A percentile compares a stretch with the other conserved stretches of the same genome.
Conservation (phyloP, 345 rosid species). For the Nephelium lappaceum region DNA sequence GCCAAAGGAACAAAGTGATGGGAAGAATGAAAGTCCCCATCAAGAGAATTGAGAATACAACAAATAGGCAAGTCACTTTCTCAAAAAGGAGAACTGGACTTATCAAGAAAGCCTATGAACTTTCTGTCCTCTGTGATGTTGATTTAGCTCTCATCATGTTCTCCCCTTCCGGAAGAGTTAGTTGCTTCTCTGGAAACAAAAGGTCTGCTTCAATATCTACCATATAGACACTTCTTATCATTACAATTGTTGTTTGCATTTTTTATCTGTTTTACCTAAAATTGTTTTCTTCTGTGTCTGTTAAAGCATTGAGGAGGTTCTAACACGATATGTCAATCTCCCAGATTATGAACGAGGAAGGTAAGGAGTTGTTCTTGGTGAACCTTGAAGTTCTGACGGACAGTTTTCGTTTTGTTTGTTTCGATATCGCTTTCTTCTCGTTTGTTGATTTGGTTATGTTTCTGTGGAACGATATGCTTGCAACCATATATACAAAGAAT, state of each 20-base stretch:
- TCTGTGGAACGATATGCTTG: not conserved
- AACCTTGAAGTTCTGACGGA: not conserved
- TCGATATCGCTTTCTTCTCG: not conserved
- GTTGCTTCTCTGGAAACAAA: conserved; percentile 54
- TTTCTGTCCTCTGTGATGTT: conserved; percentile 60
- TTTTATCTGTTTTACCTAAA: not conserved
- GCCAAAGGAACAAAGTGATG: conserved; percentile 27
- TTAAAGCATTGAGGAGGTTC: conserved; percentile 51
- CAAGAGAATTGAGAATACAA: conserved; percentile 52
- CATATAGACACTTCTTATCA: too few species aligned
- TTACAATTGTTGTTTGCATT: too few species aligned
- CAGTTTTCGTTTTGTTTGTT: not conserved
- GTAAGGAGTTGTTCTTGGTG: conserved; percentile 20
- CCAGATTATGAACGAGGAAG: conserved; percentile 52
- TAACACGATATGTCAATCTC: conserved; percentile 41
- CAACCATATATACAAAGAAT: conserved; percentile 8
- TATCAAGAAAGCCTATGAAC: conserved; percentile 62
- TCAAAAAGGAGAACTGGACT: conserved; percentile 52
- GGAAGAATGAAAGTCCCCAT: conserved; percentile 56
- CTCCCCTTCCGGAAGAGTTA: conserved; percentile 59
- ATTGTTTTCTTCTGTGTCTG: conserved; percentile 5
- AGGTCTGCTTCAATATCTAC: conserved; percentile 35
- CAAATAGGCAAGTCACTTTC: conserved; percentile 57
- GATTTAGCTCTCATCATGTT: conserved; percentile 68
- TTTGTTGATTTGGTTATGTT: not conserved